phyloP scores from a whole-genome alignment of 2,329 filamentous ascomycete species.

The Pleomassaria siparia region DNA sequence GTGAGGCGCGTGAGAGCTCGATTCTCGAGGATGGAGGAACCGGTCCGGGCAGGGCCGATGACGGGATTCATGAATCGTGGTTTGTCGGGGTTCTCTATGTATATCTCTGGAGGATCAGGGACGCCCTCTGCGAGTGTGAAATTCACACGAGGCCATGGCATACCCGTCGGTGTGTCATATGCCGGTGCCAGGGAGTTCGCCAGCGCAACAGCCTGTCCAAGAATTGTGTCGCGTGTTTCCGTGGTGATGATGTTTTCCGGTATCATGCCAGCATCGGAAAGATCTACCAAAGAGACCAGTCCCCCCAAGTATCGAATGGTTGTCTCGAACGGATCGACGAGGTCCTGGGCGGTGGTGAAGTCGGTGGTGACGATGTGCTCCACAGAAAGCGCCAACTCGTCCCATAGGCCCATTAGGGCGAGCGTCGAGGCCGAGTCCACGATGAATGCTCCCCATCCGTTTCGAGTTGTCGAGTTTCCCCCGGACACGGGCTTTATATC shows the following conservation, averaged over 20 bases:
- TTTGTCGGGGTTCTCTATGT: conserved; percentile 31
- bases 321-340: conserved; percentile 47
- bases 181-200: conserved; percentile 42
- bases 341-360: conserved; percentile 35
- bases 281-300: conserved; percentile 42
- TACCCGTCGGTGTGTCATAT: conserved; percentile 45
- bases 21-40: conserved; percentile 50
- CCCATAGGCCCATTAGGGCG: conserved; percentile 46
- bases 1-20: conserved; percentile 45
- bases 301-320: conserved; percentile 46
- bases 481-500: conserved; percentile 45
- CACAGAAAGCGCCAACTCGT: conserved; percentile 43
- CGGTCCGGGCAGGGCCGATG: conserved; percentile 46
- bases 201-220: conserved; percentile 41
- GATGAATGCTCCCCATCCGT: conserved; percentile 48
- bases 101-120: conserved; percentile 31
- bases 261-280: conserved; percentile 46
- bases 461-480: conserved; percentile 35
- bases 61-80: conserved; percentile 37
- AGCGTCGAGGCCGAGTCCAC: conserved; percentile 45
- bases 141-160: conserved; percentile 50
- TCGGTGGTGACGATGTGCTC: conserved; percentile 43
- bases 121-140: conserved; percentile 40
- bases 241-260: conserved; percentile 33
- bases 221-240: conserved; percentile 36